phyloP scores from a whole-genome alignment of 78 protist species.

The Dictyostelium citrinum region DNA sequence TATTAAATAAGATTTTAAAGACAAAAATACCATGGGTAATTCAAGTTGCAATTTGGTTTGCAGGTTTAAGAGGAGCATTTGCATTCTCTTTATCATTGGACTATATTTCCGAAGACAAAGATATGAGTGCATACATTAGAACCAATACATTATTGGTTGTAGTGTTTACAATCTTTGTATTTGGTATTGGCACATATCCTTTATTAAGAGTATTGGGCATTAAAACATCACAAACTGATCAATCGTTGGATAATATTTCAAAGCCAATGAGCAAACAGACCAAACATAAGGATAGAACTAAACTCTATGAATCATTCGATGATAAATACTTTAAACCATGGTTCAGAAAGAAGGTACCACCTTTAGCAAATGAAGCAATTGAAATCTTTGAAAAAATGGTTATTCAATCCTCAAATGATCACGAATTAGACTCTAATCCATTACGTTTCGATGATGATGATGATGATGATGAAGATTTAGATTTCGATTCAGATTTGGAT shows the following conservation, averaged over 20 bases:
- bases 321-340: slow-evolving; percentile 62
- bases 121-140: not conserved
- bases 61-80: slow-evolving; percentile 94
- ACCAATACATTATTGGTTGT: slow-evolving; percentile 55
- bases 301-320: slow-evolving; percentile 19
- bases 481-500: not conserved
- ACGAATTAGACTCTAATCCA: not conserved
- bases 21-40: slow-evolving; percentile 33
- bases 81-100: slow-evolving; percentile 87
- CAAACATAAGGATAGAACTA: slow-evolving; percentile 37
- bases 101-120: not conserved
- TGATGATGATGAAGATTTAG: not conserved
- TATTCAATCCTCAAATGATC: not conserved
- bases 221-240: slow-evolving; percentile 57
- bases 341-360: slow-evolving; percentile 65
- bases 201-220: slow-evolving; percentile 46
- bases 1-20: slow-evolving; percentile 36
- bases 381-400: slow-evolving; percentile 65
- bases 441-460: not conserved
- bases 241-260: slow-evolving; percentile 49
- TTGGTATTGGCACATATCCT: slow-evolving; percentile 75
- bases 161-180: slow-evolving; percentile 41
- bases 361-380: slow-evolving; percentile 52
- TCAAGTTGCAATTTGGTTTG: slow-evolving; percentile 81
- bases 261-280: slow-evolving; percentile 24